A percentile compares a stretch with the other conserved stretches of the same genome.
These are phyloP conservation scores for Zopfia rhizophila DNA, from an alignment of 2,329 filamentous ascomycete genomes.

Conservation along the genomic window DNA sequence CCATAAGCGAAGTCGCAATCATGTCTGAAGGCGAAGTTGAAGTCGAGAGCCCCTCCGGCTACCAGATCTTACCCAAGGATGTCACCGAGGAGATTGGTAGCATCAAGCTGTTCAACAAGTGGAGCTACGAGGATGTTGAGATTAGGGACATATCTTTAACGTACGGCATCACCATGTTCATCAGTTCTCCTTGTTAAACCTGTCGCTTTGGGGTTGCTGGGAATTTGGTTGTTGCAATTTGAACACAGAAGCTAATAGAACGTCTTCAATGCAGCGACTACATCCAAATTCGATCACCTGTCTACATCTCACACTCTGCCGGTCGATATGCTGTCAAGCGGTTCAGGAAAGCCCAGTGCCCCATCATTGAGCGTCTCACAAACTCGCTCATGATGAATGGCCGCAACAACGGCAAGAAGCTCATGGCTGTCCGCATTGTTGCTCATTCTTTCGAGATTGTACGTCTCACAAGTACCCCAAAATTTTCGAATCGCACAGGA, in stretches of 20 bases:
- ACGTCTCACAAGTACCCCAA: constrained; percentile 59
- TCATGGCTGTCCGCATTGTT: constrained; percentile 99
- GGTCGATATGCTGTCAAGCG: constrained; percentile 99
- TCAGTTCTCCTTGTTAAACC: constrained; percentile 3
- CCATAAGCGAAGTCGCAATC: constrained; percentile 41
- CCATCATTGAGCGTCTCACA: constrained; percentile 99
- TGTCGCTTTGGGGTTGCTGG: background rate
- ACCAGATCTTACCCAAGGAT: constrained; percentile 91
- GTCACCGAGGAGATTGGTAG: constrained; percentile 87
- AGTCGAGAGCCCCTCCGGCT: constrained; percentile 80
- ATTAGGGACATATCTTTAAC: constrained; percentile 99
- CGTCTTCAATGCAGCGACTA: constrained; percentile 78
- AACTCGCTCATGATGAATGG: constrained; percentile 99
- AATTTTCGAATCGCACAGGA: background rate
- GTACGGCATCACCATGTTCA: constrained; percentile 68
- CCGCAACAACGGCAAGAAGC: constrained; percentile 99
- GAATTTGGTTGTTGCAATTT: constrained; percentile 20
- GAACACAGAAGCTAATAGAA: constrained; percentile 45
- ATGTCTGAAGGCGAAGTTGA: constrained; percentile 99
- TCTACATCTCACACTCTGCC: constrained; percentile 99
- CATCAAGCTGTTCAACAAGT: constrained; percentile 98
- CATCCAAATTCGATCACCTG: constrained; percentile 98
- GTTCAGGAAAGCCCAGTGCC: constrained; percentile 99
- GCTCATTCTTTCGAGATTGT: constrained; percentile 99
- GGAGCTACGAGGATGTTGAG: constrained; percentile 98